Percentiles rank a stretch among this genome's conserved stretches.
These are phyloP conservation scores for Fonsecaea pedrosoi DNA, from an alignment of 2,329 filamentous ascomycete species.

Conservation along the genomic window DNA sequence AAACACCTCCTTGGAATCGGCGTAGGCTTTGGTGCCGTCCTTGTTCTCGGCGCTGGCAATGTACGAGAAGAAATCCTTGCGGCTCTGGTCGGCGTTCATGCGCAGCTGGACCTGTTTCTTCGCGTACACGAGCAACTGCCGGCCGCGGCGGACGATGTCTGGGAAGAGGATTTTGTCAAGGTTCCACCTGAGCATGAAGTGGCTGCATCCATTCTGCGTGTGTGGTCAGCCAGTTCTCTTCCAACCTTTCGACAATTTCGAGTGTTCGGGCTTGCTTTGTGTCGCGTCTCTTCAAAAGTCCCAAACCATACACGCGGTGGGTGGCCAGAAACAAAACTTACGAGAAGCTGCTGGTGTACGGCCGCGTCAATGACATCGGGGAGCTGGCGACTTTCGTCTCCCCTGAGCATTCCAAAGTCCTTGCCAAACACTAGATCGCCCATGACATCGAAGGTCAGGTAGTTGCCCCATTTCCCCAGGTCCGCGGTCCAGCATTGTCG, in stretches of 20 bases:
- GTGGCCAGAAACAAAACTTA: neutral
- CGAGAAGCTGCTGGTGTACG: constrained; percentile 15
- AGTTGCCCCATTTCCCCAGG: constrained; percentile 47
- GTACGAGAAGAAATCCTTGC: constrained; percentile 21
- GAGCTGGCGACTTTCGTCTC: constrained; percentile 44
- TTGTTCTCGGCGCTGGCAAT: constrained; percentile 15
- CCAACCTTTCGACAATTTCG: too few species aligned
- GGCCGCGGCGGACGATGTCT: constrained; percentile 7
- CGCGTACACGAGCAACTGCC: constrained; percentile 12
- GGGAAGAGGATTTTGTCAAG: constrained; percentile 20
- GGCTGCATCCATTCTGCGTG: constrained; percentile 10
- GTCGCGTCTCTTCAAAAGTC: too few species aligned
- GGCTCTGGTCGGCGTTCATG: constrained; percentile 6
- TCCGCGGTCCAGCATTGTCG: constrained; percentile 36
- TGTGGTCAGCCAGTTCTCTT: too few species aligned
- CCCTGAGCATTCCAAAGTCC: constrained; percentile 48
- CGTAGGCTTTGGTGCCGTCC: constrained; percentile 11
- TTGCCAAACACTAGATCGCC: constrained; percentile 52
- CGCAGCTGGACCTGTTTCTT: constrained; percentile 6
- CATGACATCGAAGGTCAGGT: constrained; percentile 51
- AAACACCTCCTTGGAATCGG: constrained; percentile 11
- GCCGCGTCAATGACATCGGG: constrained; percentile 21
- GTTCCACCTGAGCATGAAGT: constrained; percentile 11
- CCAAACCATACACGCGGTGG: neutral
- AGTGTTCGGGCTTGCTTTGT: too few species aligned